Evolutionary conservation across 352 stramenopile species (phyloP), one percentile per base, ranked within the genome.

Genomic region (Peronospora belbahrii): DNA sequence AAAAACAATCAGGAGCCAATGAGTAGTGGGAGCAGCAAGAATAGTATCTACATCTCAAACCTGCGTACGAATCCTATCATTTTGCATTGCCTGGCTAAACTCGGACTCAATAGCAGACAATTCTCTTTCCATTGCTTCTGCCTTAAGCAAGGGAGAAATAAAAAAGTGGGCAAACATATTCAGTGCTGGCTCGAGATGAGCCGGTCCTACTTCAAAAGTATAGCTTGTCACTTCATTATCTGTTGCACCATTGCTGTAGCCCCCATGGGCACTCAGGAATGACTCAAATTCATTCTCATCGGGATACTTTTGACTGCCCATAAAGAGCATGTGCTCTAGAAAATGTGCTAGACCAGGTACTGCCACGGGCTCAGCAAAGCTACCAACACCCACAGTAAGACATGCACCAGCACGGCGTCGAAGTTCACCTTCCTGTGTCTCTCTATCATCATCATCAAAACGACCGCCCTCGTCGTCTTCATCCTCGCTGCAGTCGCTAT

Each of bases 281-380:
- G 68, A 44, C 51, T 97, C 88, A 54, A 96, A 97, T 42, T 83
- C 82, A 62, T 97, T 97, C 52, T 97, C 91, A 41, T 91, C 77
- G 5, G 89, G 91, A 57, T 96, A 97, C 54, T 97, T 97, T 11
- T 53, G 40, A 22, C 79, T 95, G 4, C 77, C 92, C 86, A 98
- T 96, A 59, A 98, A 98, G 13, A 97, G 74, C 93, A 98, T 97
- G 67, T 98, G 93, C 73, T 97, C 92, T 34, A 97, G 65, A 44
- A 95, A 97, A 59, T 97, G 89, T 14, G 86, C 86, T 19, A 94
- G 66, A 2, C 85, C 90, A 0, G 76, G 74, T 8, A 93, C 48
- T n/a, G 71, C 20, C 46, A 66, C 59, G 4, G 81, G 77, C 40
- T 95, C 83, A 1, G 70, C 67, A 47, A 85, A 86, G 56, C 72